phyloP scores from a whole-genome alignment of 2,329 filamentous ascomycete genomes.

The Aspergillus neotritici region DNA sequence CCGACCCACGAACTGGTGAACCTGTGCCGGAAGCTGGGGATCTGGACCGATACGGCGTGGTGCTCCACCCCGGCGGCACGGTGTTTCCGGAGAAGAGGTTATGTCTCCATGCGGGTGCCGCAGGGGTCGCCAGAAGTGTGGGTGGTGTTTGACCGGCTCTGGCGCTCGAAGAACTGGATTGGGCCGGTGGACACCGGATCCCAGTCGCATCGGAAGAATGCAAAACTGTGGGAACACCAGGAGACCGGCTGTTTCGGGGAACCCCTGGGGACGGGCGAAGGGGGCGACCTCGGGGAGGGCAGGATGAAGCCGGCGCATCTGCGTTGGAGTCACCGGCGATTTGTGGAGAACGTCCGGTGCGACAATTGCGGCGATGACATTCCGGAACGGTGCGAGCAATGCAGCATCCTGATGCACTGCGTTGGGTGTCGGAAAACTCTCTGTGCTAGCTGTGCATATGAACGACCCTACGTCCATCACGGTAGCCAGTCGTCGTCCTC shows the following conservation, averaged over 20 bases:
- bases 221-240: slow-evolving; percentile 52
- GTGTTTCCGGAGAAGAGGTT: slow-evolving; percentile 52
- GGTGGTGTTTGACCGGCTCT: slow-evolving; percentile 58
- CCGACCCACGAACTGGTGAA: slow-evolving; percentile 57
- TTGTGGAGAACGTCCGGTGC: slow-evolving; percentile 50
- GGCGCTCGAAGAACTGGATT: slow-evolving; percentile 56
- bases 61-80: slow-evolving; percentile 54
- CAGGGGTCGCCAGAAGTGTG: slow-evolving; percentile 54
- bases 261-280: slow-evolving; percentile 47
- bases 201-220: slow-evolving; percentile 39
- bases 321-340: slow-evolving; percentile 48
- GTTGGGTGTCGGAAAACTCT: slow-evolving; percentile 56
- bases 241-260: slow-evolving; percentile 53
- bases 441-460: slow-evolving; percentile 56
- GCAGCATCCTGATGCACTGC: slow-evolving; percentile 58
- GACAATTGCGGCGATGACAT: slow-evolving; percentile 51
- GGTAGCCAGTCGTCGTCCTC: slow-evolving; percentile 9
- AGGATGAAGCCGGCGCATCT: slow-evolving; percentile 52
- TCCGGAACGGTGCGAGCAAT: slow-evolving; percentile 54
- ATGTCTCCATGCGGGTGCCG: slow-evolving; percentile 51
- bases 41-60: slow-evolving; percentile 59
- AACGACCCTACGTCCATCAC: slow-evolving; percentile 44
- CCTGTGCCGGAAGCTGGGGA: slow-evolving; percentile 53
- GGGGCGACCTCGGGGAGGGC: slow-evolving; percentile 43
- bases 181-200: slow-evolving; percentile 36